Evolutionary conservation across 208 protist genomes (phyloP).

Genomic region (Acanthamoeba triangularis): DNA sequence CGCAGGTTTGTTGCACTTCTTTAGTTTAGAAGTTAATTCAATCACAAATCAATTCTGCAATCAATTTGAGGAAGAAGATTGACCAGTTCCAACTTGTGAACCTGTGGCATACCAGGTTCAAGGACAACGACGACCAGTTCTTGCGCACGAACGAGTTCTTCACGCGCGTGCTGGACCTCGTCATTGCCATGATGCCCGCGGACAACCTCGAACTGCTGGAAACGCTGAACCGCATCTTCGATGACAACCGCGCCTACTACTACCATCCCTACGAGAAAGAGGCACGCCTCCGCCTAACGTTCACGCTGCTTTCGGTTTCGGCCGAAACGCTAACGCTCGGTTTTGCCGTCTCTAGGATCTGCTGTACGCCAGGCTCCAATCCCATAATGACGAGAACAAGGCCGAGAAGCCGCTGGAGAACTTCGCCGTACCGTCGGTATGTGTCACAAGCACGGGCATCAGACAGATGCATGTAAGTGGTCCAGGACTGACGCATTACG

Average conservation of each 20-base stretch:
- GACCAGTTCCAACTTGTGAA: not conserved
- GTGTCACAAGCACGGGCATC: not conserved
- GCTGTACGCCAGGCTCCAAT: constrained; percentile 40
- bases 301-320: not conserved
- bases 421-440: constrained; percentile 27
- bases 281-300: not conserved
- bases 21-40: not conserved
- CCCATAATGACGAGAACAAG: constrained; percentile 3
- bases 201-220: constrained; percentile 38
- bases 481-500: too few species aligned
- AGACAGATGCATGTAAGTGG: not conserved
- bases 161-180: constrained; percentile 43
- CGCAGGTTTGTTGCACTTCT: not conserved
- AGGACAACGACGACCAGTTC: constrained; percentile 40
- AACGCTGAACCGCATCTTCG: constrained; percentile 26
- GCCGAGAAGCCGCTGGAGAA: not conserved
- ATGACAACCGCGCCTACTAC: constrained; percentile 46
- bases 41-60: not conserved
- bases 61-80: not conserved
- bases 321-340: not conserved
- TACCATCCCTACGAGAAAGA: constrained; percentile 45
- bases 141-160: constrained; percentile 64
- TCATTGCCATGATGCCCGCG: not conserved
- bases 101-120: not conserved
- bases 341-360: not conserved